Evolutionary conservation across 2,329 filamentous ascomycete species (phyloP).

Genomic region (Fusarium begoniae): DNA sequence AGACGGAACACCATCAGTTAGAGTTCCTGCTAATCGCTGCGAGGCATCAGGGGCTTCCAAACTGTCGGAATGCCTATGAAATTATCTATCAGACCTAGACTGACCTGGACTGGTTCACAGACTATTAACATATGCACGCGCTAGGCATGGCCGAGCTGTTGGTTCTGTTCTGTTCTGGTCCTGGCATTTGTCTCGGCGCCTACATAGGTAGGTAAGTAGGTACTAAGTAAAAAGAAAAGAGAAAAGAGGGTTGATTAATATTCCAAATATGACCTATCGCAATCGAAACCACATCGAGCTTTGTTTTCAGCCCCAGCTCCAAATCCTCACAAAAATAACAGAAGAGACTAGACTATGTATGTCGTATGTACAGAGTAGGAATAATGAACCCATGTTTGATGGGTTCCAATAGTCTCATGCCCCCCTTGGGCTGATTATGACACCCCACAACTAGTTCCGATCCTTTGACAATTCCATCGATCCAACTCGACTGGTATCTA

Average conservation of each 20-base stretch:
- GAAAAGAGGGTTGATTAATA: slow-evolving; percentile 26
- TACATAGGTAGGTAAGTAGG: neutral
- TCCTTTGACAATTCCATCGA: neutral
- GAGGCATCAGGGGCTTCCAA: slow-evolving; percentile 3
- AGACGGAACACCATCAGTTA: neutral
- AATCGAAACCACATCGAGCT: slow-evolving; percentile 13
- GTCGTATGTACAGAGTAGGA: neutral
- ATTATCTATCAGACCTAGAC: neutral
- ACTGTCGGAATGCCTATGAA: slow-evolving; percentile 18
- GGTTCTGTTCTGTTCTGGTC: slow-evolving; percentile 4
- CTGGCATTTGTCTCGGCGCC: slow-evolving; percentile 13
- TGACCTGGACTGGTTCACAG: neutral
- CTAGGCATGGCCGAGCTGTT: slow-evolving; percentile 23
- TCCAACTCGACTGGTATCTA: neutral
- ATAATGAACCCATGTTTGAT: neutral
- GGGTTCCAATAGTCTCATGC: neutral
- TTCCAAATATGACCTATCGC: slow-evolving; percentile 27
- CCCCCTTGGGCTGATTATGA: neutral
- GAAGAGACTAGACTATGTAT: neutral
- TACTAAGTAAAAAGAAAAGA: slow-evolving; percentile 2
- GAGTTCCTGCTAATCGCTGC: neutral
- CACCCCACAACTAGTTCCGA: neutral
- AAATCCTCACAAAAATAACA: neutral
- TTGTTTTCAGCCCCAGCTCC: slow-evolving; percentile 7
- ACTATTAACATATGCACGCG: neutral